Percentiles rank a stretch among this genome's conserved stretches.
These are phyloP conservation scores for Willaertia magna DNA, from an alignment of 208 protist species.

Conservation along the genomic window DNA sequence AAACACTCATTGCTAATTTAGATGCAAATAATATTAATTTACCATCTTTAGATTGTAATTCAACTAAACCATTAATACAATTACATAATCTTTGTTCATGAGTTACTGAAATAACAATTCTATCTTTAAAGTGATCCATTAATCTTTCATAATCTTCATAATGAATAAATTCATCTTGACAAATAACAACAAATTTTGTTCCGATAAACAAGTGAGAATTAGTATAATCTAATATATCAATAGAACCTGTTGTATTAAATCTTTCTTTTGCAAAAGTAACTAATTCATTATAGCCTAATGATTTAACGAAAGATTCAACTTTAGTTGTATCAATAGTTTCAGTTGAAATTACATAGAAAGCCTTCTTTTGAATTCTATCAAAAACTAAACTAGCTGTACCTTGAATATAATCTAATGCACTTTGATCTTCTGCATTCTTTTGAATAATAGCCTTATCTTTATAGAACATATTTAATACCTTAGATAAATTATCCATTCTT, in stretches of 20 bases:
- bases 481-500: neutral
- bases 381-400: neutral
- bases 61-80: neutral
- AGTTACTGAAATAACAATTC: neutral
- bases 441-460: neutral
- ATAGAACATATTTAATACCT: neutral
- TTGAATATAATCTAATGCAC: neutral
- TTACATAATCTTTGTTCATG: neutral
- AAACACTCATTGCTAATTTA: neutral
- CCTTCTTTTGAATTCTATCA: neutral
- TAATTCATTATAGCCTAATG: neutral
- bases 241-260: neutral
- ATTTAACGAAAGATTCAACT: neutral
- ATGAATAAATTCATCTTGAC: neutral
- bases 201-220: neutral
- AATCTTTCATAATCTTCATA: neutral
- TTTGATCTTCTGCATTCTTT: neutral
- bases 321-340: neutral
- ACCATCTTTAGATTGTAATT: neutral
- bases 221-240: neutral
- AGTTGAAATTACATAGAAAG: neutral
- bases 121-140: neutral
- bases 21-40: neutral
- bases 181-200: neutral
- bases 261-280: neutral